Evolutionary conservation across 306 rosid species (phyloP).

Genomic region (Pyrus pyrifolia): DNA sequence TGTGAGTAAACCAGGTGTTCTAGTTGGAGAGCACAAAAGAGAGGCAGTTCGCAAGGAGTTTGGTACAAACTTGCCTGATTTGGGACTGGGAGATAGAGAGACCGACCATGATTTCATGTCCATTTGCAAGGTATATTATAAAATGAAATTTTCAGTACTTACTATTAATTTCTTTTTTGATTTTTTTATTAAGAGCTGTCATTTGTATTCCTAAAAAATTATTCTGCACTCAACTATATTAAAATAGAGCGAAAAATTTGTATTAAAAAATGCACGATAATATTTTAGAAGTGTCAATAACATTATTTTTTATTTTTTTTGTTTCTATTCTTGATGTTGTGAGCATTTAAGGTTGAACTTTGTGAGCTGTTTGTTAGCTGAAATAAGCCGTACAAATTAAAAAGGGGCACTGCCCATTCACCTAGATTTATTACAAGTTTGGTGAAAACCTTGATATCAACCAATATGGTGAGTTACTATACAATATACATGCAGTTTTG

Average conservation of each 20-base stretch:
- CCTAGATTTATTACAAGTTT: conserved; percentile 19
- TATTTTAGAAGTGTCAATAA: too few relatives aligned
- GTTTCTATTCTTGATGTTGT: neutral
- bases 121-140: conserved; percentile 66
- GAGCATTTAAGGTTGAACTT: neutral
- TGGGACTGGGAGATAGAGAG: conserved; percentile 79
- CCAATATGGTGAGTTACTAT: neutral
- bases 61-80: conserved; percentile 52
- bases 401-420: neutral
- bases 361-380: neutral
- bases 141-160: neutral
- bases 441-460: conserved; percentile 27
- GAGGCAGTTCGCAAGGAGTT: conserved; percentile 51
- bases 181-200: neutral
- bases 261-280: too few relatives aligned
- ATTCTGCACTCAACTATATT: neutral
- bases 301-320: too few relatives aligned
- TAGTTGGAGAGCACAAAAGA: conserved; percentile 69
- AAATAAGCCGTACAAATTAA: neutral
- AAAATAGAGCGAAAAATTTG: too few relatives aligned
- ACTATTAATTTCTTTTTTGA: neutral
- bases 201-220: too few relatives aligned
- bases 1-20: conserved; percentile 67
- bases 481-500: too few relatives aligned
- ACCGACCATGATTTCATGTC: conserved; percentile 92